Evolutionary conservation across 331 rosid genomes (phyloP).

Genomic region (Spiraea crenata): DNA sequence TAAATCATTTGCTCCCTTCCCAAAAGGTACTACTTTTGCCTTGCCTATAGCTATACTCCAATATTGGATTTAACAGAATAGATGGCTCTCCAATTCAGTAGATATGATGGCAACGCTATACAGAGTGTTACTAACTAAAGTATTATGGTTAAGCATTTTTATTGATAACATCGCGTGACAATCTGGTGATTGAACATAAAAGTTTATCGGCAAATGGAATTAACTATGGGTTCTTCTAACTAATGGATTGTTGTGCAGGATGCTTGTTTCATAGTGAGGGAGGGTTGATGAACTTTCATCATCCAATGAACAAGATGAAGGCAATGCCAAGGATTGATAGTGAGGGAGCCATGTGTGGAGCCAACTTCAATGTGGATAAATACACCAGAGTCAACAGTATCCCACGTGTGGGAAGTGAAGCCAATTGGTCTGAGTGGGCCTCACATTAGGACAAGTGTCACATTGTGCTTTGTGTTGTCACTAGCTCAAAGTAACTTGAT

Average conservation of each 20-base stretch:
- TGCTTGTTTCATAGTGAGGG: slow-evolving; percentile 94
- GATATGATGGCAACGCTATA: too few species aligned
- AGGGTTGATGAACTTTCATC: slow-evolving; percentile 93
- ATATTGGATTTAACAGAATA: too few species aligned
- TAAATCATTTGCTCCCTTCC: slow-evolving; percentile 98
- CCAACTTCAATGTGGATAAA: slow-evolving; percentile 84
- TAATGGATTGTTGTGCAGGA: slow-evolving; percentile 42
- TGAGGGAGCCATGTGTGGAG: slow-evolving; percentile 95
- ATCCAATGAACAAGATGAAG: slow-evolving; percentile 91
- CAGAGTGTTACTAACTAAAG: too few species aligned
- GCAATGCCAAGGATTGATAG: slow-evolving; percentile 95
- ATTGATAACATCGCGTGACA: too few species aligned
- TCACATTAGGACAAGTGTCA: slow-evolving; percentile 25
- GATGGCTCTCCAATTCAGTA: neutral
- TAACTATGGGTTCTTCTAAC: too few species aligned
- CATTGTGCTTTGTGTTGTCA: neutral
- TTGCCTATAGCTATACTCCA: neutral
- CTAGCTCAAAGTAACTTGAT: neutral
- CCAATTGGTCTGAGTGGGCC: slow-evolving; percentile 76
- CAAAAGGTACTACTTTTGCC: slow-evolving; percentile 44
- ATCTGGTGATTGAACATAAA: too few species aligned
- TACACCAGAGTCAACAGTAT: slow-evolving; percentile 75
- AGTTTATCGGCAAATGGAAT: too few species aligned
- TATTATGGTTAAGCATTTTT: too few species aligned
- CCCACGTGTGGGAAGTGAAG: slow-evolving; percentile 81